Base-by-base conservation (phyloP, 2,329 filamentous ascomycete species). In the Beauveria medogensis region DNA sequence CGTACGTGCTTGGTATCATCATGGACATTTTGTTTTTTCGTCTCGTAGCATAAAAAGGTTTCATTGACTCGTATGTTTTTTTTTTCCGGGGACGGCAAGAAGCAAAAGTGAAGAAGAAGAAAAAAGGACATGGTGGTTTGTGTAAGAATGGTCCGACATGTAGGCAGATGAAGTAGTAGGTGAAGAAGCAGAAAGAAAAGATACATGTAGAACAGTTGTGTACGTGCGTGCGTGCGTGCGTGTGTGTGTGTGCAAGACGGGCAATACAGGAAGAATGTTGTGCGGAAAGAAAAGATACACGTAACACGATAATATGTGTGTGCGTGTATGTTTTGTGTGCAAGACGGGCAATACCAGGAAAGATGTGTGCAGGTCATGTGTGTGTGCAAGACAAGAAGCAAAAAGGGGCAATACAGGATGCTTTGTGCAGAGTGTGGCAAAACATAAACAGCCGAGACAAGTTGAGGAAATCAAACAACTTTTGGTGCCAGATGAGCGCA, bases 111-210 rank as follows among this genome's bases (percentile, higher is more conserved):
- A 43, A 43, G 9, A 43, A 43, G 20, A 53, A 22, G 26, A 8
- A 22, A 37, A 16, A 20, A 53, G 14, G 18, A 40, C 28, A 40
- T 16, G 8, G 3, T n/a, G 16, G 14, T 50, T 24, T 22, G 55
- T 26, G 55, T 57, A 57, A 57, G 14, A 48, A 57, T 57, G 43
- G 43, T 57, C 55, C 55, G 55, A 57, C 55, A 57, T 57, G 10
- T 20, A 8, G 43, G 18, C 7, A 52, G 2, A 37, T 37, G 14
- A 37, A 16, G 34, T 37, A 37, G 34, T 14, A 37, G 34, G 34
- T 37, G 5, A 37, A 16, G 34, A 37, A 37, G 34, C 34, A 37
- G 34, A 52, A 22, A 28, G 16, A 7, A 52, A 52, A 9, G 34
- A 37, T 37, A 37, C 34, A 37, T 14, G 34, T 37, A 37, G 1